Percentiles rank a stretch among this genome's conserved stretches.
phyloP scores from a whole-genome alignment of 2,329 filamentous ascomycete species.

The Byssochlamys sp. region DNA sequence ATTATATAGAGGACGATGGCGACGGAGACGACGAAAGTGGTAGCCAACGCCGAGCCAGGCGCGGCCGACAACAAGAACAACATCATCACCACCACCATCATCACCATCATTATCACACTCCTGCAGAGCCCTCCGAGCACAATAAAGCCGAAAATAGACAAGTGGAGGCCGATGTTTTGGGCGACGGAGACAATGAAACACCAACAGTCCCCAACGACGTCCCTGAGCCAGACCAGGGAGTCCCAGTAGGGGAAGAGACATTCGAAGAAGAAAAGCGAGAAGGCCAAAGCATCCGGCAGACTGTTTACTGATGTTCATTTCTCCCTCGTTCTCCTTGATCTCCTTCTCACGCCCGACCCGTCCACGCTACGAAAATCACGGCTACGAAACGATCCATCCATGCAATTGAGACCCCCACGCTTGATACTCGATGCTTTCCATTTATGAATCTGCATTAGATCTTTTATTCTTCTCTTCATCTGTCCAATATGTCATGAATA shows the following conservation, averaged over 20 bases:
- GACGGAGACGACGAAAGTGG: slow-evolving; percentile 30
- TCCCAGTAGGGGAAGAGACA: slow-evolving; percentile 15
- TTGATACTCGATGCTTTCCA: too few species aligned
- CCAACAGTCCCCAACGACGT: slow-evolving; percentile 8
- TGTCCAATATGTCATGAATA: too few species aligned
- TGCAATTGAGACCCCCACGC: too few species aligned
- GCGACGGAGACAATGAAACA: slow-evolving; percentile 23
- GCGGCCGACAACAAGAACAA: slow-evolving; percentile 8
- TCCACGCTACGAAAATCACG: background rate
- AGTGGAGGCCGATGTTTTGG: slow-evolving; percentile 18
- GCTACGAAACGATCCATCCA: background rate
- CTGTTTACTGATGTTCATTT: background rate
- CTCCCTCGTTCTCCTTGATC: background rate
- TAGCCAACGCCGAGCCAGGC: slow-evolving; percentile 13
- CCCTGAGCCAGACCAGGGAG: slow-evolving; percentile 9
- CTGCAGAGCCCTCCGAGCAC: slow-evolving; percentile 2
- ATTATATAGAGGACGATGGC: slow-evolving; percentile 17
- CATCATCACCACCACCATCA: slow-evolving; percentile 11
- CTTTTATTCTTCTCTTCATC: too few species aligned
- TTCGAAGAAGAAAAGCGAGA: slow-evolving; percentile 1
- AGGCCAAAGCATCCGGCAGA: background rate
- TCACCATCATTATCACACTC: slow-evolving; percentile 9
- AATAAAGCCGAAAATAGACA: slow-evolving; percentile 6
- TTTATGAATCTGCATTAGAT: too few species aligned
- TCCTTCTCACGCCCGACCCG: background rate